Evolutionary conservation across 139 green algal genomes (phyloP), one percentile per base, ranked within the genome.

Genomic region (Diplosphaera chodatii): DNA sequence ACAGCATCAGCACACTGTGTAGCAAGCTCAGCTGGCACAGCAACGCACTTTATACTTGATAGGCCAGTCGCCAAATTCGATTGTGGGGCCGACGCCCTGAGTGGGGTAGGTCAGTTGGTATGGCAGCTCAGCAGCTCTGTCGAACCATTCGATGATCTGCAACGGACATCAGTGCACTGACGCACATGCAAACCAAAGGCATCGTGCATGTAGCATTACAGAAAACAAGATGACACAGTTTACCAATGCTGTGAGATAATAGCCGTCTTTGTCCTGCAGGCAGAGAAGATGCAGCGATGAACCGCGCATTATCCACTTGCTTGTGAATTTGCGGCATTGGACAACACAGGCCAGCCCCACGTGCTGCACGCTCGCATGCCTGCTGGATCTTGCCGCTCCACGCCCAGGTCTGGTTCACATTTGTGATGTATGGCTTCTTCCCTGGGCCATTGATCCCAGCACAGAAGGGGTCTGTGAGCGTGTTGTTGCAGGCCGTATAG

Each of bases 131-230:
- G 63, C 48, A 25, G 63, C 55, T 41, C 68, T 65, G 68, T 72
- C 68, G 65, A 72, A 72, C 68, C 68, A 72, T 65, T 72, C 68
- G 40, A 72, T 72, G 13, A 72, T 66, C 15, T n/a, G n/a, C n/a
- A n/a, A n/a, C n/a, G n/a, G n/a, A n/a, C n/a, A n/a, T n/a, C n/a
- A n/a, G n/a, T n/a, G n/a, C n/a, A n/a, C n/a, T n/a, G n/a, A n/a
- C n/a, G n/a, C n/a, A n/a, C n/a, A n/a, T n/a, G n/a, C n/a, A n/a
- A n/a, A n/a, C n/a, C n/a, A n/a, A n/a, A n/a, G n/a, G n/a, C n/a
- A n/a, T n/a, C n/a, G n/a, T n/a, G n/a, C n/a, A n/a, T n/a, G n/a
- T n/a, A n/a, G n/a, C n/a, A n/a, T n/a, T n/a, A n/a, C n/a, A n/a
- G n/a, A n/a, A n/a, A n/a, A n/a, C n/a, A n/a, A n/a, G n/a, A n/a